A percentile compares a stretch with the other conserved stretches of the same genome.
These are phyloP conservation scores for Exophiala oligosperma DNA, from an alignment of 2,329 filamentous ascomycete genomes.

Conservation along the genomic window DNA sequence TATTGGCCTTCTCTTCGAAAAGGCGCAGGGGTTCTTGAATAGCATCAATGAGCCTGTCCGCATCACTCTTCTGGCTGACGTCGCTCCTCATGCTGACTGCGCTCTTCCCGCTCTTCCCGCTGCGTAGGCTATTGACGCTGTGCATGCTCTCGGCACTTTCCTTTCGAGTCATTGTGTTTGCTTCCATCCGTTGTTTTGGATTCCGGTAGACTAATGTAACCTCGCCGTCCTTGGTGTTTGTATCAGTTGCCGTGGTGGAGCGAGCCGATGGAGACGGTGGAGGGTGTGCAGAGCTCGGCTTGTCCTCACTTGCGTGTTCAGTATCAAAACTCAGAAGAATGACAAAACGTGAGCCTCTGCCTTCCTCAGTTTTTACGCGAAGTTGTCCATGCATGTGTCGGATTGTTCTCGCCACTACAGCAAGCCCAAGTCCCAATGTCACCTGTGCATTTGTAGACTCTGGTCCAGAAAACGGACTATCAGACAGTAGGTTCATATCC, in stretches of 20 bases:
- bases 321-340: constrained; percentile 72
- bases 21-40: constrained; percentile 40
- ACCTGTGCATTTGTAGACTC: constrained; percentile 40
- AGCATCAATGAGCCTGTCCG: constrained; percentile 43
- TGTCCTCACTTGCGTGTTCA: constrained; percentile 48
- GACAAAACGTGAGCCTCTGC: constrained; percentile 79
- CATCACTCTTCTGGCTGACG: constrained; percentile 36
- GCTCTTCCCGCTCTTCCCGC: constrained; percentile 26
- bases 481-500: constrained; percentile 60
- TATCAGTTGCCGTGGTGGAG: constrained; percentile 15
- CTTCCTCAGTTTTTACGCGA: constrained; percentile 78
- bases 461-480: constrained; percentile 39
- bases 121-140: constrained; percentile 34
- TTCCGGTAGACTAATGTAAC: constrained; percentile 37
- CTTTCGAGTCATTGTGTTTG: constrained; percentile 27
- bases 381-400: constrained; percentile 90
- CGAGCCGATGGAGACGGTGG: not conserved
- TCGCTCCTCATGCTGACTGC: constrained; percentile 29
- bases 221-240: constrained; percentile 36
- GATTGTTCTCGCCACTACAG: constrained; percentile 80
- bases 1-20: constrained; percentile 1
- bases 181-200: constrained; percentile 27
- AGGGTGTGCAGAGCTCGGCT: not conserved
- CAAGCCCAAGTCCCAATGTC: constrained; percentile 78
- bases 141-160: constrained; percentile 35